Base-by-base conservation (phyloP, 352 stramenopile genomes). In the Pythium coloratum region DNA sequence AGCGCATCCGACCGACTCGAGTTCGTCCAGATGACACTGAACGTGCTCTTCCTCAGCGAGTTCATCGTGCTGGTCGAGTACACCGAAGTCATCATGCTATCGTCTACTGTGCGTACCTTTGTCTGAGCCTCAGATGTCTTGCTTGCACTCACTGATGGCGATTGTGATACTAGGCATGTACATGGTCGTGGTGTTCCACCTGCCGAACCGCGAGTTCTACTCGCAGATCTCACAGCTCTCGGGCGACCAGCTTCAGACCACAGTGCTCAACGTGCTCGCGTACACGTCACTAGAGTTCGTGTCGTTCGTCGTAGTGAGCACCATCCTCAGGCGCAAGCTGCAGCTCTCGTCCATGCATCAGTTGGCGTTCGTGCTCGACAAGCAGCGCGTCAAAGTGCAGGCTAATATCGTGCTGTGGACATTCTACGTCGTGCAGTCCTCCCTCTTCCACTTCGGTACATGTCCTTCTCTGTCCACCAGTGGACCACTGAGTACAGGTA, bases 1-100 rank as follows among this genome's bases (percentile, higher is more conserved):
- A 56, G n/a, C 6, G 7, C 30, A 2, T 16, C 28, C 12, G 58
- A 54, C 47, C 50, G 42, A 7, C 24, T 58, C 33, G 32, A 30
- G 28, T 38, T 62, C 28, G 49, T 72, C 13, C 54, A 65, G 30
- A 38, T 67, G 26, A 64, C 65, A 0, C 59, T 72, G 30, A 33
- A 55, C 18, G 40, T 71, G 13, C 58, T 78, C 12, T 80, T 76
- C 49, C 60, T 64, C 2, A 70, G 57, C 16, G 73, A 83, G 49
- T 80, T 71, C 34, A 46, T 73, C 10, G 50, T 72, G 4, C 62
- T 76, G 18, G 60, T 70, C 14, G 72, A 77, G 24, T 80, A 78
- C 46, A 61, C 76, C 49, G 70, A 82, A 24, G 56, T 66, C 10
- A 55, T 82, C 24, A 68, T 82, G 18, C 67, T 2, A 64, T 78